These are phyloP conservation scores for Colletotrichum gloeosporioides DNA, from an alignment of 2,329 filamentous ascomycete species.

Conservation along the genomic window DNA sequence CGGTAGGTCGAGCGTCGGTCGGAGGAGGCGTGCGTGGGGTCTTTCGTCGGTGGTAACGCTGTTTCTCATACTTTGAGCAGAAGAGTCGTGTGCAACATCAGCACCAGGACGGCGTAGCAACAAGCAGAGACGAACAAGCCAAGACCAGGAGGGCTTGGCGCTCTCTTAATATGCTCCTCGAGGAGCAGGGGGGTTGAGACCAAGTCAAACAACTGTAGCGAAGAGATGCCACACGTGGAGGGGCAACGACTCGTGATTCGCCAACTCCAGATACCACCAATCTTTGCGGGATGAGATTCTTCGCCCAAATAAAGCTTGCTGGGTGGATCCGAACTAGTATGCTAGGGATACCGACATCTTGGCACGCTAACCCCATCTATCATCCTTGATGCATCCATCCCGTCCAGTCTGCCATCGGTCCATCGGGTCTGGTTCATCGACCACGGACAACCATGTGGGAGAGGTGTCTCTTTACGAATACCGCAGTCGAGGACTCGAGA, in stretches of 20 bases:
- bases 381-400: constrained; percentile 6
- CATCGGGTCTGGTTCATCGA: neutral
- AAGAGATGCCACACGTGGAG: constrained; percentile 18
- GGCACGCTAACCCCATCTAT: constrained; percentile 9
- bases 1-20: constrained; percentile 1
- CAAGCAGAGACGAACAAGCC: neutral
- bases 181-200: neutral
- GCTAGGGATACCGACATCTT: constrained; percentile 22
- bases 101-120: neutral
- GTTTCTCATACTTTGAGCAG: neutral
- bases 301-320: constrained; percentile 15
- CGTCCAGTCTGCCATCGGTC: neutral
- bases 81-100: neutral
- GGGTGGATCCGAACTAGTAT: neutral
- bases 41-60: neutral
- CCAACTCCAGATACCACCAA: neutral
- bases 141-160: constrained; percentile 12
- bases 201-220: constrained; percentile 2
- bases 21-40: neutral
- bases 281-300: constrained; percentile 6
- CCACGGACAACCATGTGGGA: neutral
- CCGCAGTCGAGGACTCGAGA: neutral
- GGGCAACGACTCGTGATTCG: constrained; percentile 1
- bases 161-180: constrained; percentile 3
- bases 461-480: neutral